Conservation (phyloP, 148 eudicot species). For the Rhododendron molle region DNA sequence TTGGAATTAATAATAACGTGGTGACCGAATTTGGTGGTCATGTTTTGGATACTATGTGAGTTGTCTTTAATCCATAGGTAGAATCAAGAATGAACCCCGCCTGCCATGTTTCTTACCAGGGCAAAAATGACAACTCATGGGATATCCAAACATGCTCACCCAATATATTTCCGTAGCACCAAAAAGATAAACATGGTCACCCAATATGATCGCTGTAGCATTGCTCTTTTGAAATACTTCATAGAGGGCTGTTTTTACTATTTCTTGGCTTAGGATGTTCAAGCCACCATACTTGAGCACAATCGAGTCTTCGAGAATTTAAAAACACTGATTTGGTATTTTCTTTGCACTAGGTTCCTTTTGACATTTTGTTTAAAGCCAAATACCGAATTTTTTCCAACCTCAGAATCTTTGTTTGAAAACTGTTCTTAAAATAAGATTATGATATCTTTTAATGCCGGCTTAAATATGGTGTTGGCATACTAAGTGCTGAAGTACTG, state of each 20-base stretch:
- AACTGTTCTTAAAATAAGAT: not conserved
- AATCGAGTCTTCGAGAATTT: not conserved
- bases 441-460: not conserved
- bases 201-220: not conserved
- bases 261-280: not conserved
- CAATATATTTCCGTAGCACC: not conserved
- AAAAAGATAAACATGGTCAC: not conserved
- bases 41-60: not conserved
- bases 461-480: not conserved
- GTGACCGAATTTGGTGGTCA: not conserved
- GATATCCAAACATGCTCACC: not conserved
- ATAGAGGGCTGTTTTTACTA: not conserved
- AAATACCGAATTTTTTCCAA: not conserved
- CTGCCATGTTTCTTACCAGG: not conserved
- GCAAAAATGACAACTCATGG: not conserved
- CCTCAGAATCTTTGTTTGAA: not conserved
- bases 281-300: not conserved
- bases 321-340: not conserved
- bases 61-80: not conserved
- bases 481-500: not conserved
- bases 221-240: not conserved
- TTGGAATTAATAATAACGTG: not conserved
- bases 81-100: not conserved
- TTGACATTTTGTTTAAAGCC: not conserved
- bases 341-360: not conserved